Conservation (phyloP, 2,329 filamentous ascomycete genomes). For the Emergomyces orientalis region DNA sequence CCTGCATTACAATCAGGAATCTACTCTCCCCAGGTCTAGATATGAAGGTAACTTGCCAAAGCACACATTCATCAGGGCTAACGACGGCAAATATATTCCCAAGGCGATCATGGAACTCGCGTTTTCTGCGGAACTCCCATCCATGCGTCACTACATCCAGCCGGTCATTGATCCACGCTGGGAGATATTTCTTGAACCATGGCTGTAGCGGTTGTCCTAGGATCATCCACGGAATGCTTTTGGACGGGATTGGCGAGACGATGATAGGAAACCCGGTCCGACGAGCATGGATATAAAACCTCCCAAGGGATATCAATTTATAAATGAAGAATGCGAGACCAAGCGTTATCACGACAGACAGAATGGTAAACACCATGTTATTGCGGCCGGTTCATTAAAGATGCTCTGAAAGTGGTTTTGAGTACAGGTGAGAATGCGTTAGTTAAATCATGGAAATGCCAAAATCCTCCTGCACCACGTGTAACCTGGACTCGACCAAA, state of each 20-base stretch:
- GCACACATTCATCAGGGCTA: constrained; percentile 19
- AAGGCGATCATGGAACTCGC: constrained; percentile 20
- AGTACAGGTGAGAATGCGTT: no score
- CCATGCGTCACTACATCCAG: constrained; percentile 24
- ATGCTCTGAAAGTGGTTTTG: no score
- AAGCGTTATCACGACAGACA: neutral
- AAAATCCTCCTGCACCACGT: no score
- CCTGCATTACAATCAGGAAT: constrained; percentile 10
- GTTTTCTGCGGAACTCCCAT: constrained; percentile 28
- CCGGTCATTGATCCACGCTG: constrained; percentile 18
- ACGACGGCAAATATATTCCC: constrained; percentile 27
- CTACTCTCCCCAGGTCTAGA: neutral
- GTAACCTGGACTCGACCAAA: no score
- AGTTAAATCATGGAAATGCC: no score
- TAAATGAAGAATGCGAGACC: constrained; percentile 7
- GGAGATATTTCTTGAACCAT: constrained; percentile 20
- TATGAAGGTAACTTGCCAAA: constrained; percentile 13
- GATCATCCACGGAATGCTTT: constrained; percentile 24
- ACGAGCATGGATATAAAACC: constrained; percentile 22
- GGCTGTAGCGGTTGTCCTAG: constrained; percentile 18
- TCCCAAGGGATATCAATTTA: constrained; percentile 8
- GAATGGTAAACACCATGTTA: neutral
- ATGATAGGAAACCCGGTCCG: constrained; percentile 22
- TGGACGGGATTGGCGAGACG: constrained; percentile 18
- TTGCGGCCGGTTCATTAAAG: no score